Percentiles rank a stretch among this genome's conserved stretches.
phyloP scores from a whole-genome alignment of 2,329 filamentous ascomycete species.

The Penicillium thymicola region DNA sequence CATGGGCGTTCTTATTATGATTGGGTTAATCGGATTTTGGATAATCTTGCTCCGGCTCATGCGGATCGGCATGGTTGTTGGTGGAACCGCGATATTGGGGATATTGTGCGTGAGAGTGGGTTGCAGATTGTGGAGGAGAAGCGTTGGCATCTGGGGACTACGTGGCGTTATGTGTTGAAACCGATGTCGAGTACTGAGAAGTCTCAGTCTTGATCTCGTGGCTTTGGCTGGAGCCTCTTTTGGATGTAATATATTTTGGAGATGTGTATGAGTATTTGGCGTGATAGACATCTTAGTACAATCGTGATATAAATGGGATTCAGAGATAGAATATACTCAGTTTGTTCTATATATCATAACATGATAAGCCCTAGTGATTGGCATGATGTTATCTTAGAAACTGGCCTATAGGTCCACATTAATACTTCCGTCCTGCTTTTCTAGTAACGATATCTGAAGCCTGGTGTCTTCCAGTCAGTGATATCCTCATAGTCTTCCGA shows the following conservation, averaged over 20 bases:
- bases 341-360: neutral
- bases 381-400: neutral
- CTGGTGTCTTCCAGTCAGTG: slow-evolving; percentile 59
- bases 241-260: neutral
- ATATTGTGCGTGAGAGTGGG: slow-evolving; percentile 47
- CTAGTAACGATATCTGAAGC: slow-evolving; percentile 55
- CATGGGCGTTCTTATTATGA: slow-evolving; percentile 48
- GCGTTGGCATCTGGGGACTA: slow-evolving; percentile 49
- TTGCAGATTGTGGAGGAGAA: slow-evolving; percentile 47
- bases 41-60: slow-evolving; percentile 47
- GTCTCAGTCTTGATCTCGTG: neutral
- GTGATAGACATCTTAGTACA: neutral
- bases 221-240: neutral
- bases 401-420: neutral
- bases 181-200: slow-evolving; percentile 21
- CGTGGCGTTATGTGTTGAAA: slow-evolving; percentile 44
- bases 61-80: slow-evolving; percentile 52
- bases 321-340: neutral
- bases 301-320: neutral
- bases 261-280: slow-evolving; percentile 5
- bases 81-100: slow-evolving; percentile 52
- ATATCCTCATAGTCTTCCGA: slow-evolving; percentile 55
- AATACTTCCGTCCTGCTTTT: neutral
- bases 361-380: neutral
- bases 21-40: slow-evolving; percentile 48